Evolutionary conservation across 208 protist species (phyloP).

Genomic region (Tetramitus jugosus): DNA sequence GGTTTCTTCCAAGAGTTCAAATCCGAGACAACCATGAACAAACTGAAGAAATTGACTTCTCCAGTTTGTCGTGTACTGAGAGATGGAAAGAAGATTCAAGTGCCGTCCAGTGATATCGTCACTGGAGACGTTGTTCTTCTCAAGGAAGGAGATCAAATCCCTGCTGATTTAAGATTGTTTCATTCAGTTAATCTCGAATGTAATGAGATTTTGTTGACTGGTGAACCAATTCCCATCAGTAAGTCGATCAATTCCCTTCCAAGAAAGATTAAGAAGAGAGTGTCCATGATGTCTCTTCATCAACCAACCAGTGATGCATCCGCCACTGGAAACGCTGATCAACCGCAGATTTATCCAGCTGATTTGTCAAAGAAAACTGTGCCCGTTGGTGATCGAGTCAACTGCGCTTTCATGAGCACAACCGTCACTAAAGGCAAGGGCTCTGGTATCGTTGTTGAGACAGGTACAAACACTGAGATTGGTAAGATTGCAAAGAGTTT

Average conservation of each 20-base stretch:
- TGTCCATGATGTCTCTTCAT: no score
- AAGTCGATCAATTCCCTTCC: conserved; percentile 32
- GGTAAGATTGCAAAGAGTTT: conserved; percentile 68
- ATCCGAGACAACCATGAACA: conserved; percentile 64
- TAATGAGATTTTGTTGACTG: conserved; percentile 29
- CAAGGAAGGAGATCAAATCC: conserved; percentile 66
- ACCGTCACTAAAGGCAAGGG: conserved; percentile 64
- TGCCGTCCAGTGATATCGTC: conserved; percentile 31
- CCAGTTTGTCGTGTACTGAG: conserved; percentile 26
- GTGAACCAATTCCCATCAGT: conserved; percentile 51
- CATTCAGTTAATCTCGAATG: neutral
- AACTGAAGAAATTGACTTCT: conserved; percentile 68
- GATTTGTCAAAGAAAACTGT: conserved; percentile 40
- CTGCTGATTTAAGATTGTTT: conserved; percentile 16
- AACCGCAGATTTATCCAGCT: neutral
- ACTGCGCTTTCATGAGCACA: conserved; percentile 76
- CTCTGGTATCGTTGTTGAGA: conserved; percentile 61
- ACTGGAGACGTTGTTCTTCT: conserved; percentile 58
- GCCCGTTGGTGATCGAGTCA: conserved; percentile 69
- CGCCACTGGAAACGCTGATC: neutral
- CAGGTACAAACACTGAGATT: conserved; percentile 67
- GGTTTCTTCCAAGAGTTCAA: conserved; percentile 75
- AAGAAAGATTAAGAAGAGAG: no score
- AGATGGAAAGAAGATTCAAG: conserved; percentile 17
- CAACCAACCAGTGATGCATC: neutral